phyloP scores from a whole-genome alignment of 495 filamentous ascomycete genomes.

The Ramalina intermedia region DNA sequence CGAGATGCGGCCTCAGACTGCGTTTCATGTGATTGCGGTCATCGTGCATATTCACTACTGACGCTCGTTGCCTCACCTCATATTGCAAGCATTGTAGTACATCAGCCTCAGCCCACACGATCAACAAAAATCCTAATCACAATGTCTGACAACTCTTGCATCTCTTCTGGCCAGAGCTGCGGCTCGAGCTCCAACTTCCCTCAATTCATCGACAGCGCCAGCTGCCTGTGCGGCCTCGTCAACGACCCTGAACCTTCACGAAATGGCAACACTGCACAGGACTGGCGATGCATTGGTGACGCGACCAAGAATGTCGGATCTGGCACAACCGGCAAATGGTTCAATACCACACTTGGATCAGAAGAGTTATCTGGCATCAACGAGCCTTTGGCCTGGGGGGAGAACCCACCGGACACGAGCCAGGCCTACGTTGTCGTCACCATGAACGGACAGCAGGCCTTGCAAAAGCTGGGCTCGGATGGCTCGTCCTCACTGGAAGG shows the following conservation, averaged over 20 bases:
- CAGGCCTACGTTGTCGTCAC: constrained; percentile 3
- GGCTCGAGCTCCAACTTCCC: constrained; percentile 8
- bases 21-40: not conserved
- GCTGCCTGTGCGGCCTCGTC: constrained; percentile 12
- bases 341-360: constrained; percentile 8
- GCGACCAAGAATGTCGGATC: constrained; percentile 3
- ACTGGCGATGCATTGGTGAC: constrained; percentile 12
- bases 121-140: not conserved
- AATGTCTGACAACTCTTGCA: constrained; percentile 11
- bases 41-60: not conserved
- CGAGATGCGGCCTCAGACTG: not conserved
- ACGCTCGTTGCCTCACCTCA: not conserved
- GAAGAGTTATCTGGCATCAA: constrained; percentile 13
- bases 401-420: constrained; percentile 11
- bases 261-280: constrained; percentile 5
- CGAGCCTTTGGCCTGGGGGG: constrained; percentile 9
- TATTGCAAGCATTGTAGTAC: not conserved
- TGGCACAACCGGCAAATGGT: constrained; percentile 11
- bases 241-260: constrained; percentile 2
- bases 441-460: constrained; percentile 3
- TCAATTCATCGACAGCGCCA: constrained; percentile 6
- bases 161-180: constrained; percentile 5
- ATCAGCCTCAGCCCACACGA: not conserved
- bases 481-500: constrained; percentile 6
- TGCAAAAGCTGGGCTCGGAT: constrained; percentile 1